These are phyloP conservation scores for Brassica nigra DNA, from an alignment of 345 rosid species.

Conservation along the genomic window DNA sequence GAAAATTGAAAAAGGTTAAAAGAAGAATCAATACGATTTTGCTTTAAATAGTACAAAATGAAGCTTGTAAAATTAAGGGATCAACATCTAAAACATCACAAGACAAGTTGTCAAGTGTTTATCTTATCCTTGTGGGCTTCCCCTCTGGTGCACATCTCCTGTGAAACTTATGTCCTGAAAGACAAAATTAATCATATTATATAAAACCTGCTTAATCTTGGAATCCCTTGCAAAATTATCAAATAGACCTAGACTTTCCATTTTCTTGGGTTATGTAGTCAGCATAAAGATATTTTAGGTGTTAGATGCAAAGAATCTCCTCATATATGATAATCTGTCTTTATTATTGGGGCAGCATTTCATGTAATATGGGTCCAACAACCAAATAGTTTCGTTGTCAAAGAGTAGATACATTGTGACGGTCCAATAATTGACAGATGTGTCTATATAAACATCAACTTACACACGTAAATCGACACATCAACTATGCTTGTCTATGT, in stretches of 20 bases:
- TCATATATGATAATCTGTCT: background rate
- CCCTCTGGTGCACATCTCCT: conserved; percentile 54
- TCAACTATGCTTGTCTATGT: conserved; percentile 12
- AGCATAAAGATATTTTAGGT: conserved; percentile 1
- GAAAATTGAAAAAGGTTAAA: conserved; percentile 28
- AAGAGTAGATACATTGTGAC: conserved; percentile 2
- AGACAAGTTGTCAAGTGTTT: background rate
- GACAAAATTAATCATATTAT: background rate
- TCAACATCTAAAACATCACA: conserved; percentile 25
- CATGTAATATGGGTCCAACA: background rate
- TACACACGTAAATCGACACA: conserved; percentile 30
- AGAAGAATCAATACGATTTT: conserved; percentile 25
- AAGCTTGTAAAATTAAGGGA: conserved; percentile 22
- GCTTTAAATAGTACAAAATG: conserved; percentile 20
- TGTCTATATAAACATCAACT: conserved; percentile 4
- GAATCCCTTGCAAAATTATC: conserved; percentile 1
- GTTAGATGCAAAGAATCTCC: background rate
- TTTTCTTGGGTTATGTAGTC: conserved; percentile 4
- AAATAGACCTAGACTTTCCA: background rate
- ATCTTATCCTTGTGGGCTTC: conserved; percentile 61
- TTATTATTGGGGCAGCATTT: conserved; percentile 3
- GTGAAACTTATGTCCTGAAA: conserved; percentile 55
- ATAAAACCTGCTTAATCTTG: background rate
- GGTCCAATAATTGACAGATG: conserved; percentile 15
- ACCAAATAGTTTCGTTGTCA: conserved; percentile 23